Conservation (phyloP, 2,329 filamentous ascomycete genomes). For the Plenodomus biglobosus region DNA sequence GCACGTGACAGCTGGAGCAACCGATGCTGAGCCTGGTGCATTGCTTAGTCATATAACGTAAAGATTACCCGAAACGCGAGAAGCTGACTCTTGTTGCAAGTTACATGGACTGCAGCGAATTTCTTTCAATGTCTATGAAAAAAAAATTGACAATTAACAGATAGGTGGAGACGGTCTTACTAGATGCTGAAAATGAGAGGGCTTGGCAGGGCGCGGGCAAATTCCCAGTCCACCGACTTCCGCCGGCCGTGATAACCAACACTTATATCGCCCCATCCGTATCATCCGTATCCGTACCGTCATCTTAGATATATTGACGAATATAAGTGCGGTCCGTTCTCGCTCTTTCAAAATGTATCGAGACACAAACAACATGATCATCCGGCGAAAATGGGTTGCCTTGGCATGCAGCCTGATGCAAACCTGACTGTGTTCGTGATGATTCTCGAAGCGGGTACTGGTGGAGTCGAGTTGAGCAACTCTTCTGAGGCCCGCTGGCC, state of each 20-base stretch:
- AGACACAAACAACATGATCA: background rate
- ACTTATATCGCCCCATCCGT: background rate
- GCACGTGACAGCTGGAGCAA: too few species aligned
- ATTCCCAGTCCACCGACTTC: background rate
- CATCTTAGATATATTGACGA: background rate
- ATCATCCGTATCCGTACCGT: background rate
- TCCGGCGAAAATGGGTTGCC: background rate
- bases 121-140: too few species aligned
- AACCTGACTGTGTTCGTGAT: background rate
- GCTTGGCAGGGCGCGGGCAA: background rate
- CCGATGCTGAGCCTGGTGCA: too few species aligned
- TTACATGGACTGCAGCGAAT: too few species aligned
- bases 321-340: background rate
- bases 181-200: background rate
- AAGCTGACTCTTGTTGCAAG: too few species aligned
- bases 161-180: too few species aligned
- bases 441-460: background rate
- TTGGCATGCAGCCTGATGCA: background rate
- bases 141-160: too few species aligned
- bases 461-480: background rate
- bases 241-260: background rate
- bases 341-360: background rate
- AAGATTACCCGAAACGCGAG: too few species aligned
- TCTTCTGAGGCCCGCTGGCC: too few species aligned
- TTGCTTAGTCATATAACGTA: too few species aligned